Evolutionary conservation across 345 rosid species (phyloP).

Genomic region (Trapa incisa): DNA sequence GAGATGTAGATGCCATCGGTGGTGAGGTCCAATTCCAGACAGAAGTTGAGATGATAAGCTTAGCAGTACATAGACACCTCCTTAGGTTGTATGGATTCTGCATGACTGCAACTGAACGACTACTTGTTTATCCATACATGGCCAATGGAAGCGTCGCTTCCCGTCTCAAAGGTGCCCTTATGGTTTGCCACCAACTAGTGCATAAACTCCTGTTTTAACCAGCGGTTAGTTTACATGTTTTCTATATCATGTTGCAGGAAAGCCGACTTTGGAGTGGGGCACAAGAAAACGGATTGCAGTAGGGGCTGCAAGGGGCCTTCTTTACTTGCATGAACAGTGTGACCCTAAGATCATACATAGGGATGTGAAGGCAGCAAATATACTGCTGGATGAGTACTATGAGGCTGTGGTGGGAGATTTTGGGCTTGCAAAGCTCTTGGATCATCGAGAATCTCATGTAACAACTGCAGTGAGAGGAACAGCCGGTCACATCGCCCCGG

Average conservation of each 20-base stretch:
- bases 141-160: slow-evolving; percentile 90
- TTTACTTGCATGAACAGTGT: slow-evolving; percentile 91
- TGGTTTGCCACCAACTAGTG: not conserved
- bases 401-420: slow-evolving; percentile 96
- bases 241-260: slow-evolving; percentile 23
- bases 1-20: slow-evolving; percentile 53
- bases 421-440: slow-evolving; percentile 83
- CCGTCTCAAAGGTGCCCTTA: slow-evolving; percentile 62
- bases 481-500: slow-evolving; percentile 93
- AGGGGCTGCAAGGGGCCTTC: slow-evolving; percentile 86
- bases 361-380: slow-evolving; percentile 93
- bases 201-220: too few species aligned
- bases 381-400: slow-evolving; percentile 69
- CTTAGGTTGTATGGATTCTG: slow-evolving; percentile 77
- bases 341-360: slow-evolving; percentile 96
- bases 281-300: slow-evolving; percentile 81
- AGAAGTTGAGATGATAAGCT: slow-evolving; percentile 89
- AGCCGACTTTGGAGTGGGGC: slow-evolving; percentile 78
- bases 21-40: slow-evolving; percentile 86
- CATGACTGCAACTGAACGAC: slow-evolving; percentile 58
- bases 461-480: slow-evolving; percentile 96
- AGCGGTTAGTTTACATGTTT: not conserved
- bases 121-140: slow-evolving; percentile 91
- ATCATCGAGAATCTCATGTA: slow-evolving; percentile 78
- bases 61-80: slow-evolving; percentile 83